These are phyloP conservation scores for Datura wrightii DNA, from an alignment of 257 asterid genomes.

Conservation along the genomic window DNA sequence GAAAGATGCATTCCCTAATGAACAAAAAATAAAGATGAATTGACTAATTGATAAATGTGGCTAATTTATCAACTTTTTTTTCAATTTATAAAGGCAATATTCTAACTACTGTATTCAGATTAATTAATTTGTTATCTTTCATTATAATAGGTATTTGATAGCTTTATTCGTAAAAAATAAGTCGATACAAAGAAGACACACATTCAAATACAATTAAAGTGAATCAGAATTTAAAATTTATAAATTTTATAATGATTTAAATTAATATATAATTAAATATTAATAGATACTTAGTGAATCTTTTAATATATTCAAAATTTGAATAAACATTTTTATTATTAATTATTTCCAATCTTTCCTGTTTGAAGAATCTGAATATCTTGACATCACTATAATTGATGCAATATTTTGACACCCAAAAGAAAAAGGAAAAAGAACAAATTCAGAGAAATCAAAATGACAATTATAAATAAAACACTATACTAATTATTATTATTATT, in stretches of 20 bases:
- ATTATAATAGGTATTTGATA: no score
- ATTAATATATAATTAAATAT: no score
- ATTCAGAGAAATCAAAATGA: neutral
- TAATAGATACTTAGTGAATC: no score
- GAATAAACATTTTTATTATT: neutral
- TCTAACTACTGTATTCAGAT: no score
- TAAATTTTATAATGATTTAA: no score
- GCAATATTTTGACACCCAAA: neutral
- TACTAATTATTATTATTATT: neutral
- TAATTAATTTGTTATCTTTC: no score
- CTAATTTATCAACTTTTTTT: neutral
- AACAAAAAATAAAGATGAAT: constrained; percentile 21
- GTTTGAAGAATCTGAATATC: neutral
- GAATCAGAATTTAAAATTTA: no score
- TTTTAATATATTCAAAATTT: neutral
- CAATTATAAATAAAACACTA: neutral
- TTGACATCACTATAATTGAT: neutral
- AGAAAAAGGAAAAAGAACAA: neutral
- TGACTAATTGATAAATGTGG: neutral
- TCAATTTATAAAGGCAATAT: no score
- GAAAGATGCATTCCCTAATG: neutral
- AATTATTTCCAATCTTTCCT: neutral
- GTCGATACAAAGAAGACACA: no score
- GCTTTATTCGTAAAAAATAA: no score
- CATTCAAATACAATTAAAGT: no score